These are phyloP conservation scores for Stemphylium vesicarium DNA, from an alignment of 2,329 filamentous ascomycete genomes.

Conservation along the genomic window DNA sequence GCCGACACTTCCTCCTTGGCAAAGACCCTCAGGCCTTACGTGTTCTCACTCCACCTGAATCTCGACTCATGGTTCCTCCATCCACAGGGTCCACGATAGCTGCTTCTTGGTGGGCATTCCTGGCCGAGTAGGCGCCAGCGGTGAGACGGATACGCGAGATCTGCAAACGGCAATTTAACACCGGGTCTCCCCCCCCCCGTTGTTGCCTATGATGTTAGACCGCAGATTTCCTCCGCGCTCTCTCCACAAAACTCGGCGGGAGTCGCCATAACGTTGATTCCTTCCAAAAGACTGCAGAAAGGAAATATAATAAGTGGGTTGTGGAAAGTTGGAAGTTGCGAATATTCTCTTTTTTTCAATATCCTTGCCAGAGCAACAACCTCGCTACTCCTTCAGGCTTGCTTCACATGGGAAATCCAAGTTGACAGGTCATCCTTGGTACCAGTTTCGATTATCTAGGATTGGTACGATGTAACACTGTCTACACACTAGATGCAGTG, in stretches of 20 bases:
- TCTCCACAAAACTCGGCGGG: constrained; percentile 1
- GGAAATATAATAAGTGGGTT: no score
- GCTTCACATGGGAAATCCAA: no score
- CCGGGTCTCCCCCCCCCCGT: not conserved
- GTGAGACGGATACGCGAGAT: not conserved
- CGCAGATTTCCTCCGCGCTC: not conserved
- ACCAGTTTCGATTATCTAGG: no score
- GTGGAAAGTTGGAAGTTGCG: no score
- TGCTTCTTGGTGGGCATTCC: not conserved
- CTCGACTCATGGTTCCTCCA: not conserved
- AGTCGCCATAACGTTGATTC: no score
- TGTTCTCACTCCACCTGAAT: not conserved
- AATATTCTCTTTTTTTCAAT: no score
- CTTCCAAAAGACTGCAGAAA: no score
- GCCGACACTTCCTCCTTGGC: not conserved
- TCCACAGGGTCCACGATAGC: not conserved
- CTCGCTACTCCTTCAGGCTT: no score
- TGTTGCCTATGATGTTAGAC: not conserved
- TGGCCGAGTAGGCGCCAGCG: not conserved
- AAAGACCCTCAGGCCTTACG: not conserved
- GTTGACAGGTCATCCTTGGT: no score
- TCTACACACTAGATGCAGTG: no score
- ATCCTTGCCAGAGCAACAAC: no score
- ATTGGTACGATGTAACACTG: no score
- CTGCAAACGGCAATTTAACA: not conserved